Conservation (phyloP, 2,329 filamentous ascomycete species). For the Ramichloridium luteum region DNA sequence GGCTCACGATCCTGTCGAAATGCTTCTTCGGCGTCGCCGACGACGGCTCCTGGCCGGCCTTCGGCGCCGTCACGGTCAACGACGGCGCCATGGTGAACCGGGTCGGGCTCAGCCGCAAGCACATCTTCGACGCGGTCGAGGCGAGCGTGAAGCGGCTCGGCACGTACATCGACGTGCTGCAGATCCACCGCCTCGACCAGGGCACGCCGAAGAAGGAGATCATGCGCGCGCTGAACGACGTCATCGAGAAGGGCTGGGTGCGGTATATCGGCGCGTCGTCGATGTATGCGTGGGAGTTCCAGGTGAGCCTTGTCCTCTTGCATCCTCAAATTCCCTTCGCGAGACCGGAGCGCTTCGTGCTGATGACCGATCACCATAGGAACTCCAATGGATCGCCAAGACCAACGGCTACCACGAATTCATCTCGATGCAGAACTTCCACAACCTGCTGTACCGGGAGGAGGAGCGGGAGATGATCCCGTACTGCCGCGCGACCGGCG, state of each 20-base stretch:
- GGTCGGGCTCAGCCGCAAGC: conserved; percentile 47
- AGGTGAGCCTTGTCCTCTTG: too few relatives aligned
- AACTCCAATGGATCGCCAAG: conserved; percentile 44
- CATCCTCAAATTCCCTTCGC: too few relatives aligned
- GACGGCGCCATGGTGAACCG: conserved; percentile 29
- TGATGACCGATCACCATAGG: too few relatives aligned
- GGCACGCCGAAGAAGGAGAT: conserved; percentile 45
- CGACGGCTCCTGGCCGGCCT: too few relatives aligned
- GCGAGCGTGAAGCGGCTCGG: conserved; percentile 42
- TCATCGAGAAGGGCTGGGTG: conserved; percentile 45
- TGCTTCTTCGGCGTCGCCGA: conserved; percentile 44
- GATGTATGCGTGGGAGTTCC: conserved; percentile 44
- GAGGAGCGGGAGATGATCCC: conserved; percentile 47
- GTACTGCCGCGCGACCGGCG: conserved; percentile 35
- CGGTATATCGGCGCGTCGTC: conserved; percentile 41
- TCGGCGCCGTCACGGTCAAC: conserved; percentile 2
- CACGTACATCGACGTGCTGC: conserved; percentile 50
- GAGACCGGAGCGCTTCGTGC: too few relatives aligned
- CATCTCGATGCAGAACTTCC: conserved; percentile 46
- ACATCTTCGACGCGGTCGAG: conserved; percentile 55
- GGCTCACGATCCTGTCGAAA: conserved; percentile 54
- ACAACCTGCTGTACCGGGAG: conserved; percentile 49
- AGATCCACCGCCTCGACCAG: conserved; percentile 48
- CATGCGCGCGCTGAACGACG: conserved; percentile 43
- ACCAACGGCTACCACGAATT: conserved; percentile 49